phyloP scores from a whole-genome alignment of 306 rosid genomes.

The Malus fusca region DNA sequence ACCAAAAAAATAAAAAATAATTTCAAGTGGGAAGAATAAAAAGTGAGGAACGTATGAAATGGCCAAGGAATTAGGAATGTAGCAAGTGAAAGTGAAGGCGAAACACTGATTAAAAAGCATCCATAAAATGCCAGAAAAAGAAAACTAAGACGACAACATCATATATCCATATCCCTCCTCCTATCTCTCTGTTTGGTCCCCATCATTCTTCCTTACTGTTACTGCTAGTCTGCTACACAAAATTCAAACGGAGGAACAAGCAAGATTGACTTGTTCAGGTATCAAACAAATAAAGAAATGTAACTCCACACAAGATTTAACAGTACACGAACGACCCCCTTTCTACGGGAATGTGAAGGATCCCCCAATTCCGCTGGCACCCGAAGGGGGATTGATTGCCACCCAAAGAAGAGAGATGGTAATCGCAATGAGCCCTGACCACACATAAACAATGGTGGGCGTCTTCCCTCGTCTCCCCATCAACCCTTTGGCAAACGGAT shows the following conservation, averaged over 20 bases:
- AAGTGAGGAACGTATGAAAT: no score
- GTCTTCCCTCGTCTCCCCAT: constrained; percentile 96
- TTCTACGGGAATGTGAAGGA: constrained; percentile 78
- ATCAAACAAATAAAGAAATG: constrained; percentile 16
- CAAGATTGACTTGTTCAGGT: background rate
- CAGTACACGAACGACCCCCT: constrained; percentile 11
- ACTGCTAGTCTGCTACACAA: constrained; percentile 8
- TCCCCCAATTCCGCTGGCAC: constrained; percentile 69
- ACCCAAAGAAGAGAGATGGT: constrained; percentile 97
- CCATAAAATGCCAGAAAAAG: background rate
- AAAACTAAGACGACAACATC: no score
- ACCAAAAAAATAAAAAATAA: no score
- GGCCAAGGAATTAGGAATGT: no score
- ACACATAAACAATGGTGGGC: constrained; percentile 95
- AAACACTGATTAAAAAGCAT: background rate
- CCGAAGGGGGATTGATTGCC: constrained; percentile 86
- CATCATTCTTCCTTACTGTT: background rate
- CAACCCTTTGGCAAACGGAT: constrained; percentile 90
- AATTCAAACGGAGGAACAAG: constrained; percentile 19
- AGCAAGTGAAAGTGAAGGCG: background rate
- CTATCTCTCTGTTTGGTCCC: background rate
- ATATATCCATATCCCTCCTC: background rate
- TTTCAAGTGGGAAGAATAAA: no score
- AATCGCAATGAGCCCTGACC: constrained; percentile 93
- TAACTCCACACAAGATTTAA: constrained; percentile 9